Base-by-base conservation (phyloP, 768 basidiomycete genomes). In the Lentinula edodes region DNA sequence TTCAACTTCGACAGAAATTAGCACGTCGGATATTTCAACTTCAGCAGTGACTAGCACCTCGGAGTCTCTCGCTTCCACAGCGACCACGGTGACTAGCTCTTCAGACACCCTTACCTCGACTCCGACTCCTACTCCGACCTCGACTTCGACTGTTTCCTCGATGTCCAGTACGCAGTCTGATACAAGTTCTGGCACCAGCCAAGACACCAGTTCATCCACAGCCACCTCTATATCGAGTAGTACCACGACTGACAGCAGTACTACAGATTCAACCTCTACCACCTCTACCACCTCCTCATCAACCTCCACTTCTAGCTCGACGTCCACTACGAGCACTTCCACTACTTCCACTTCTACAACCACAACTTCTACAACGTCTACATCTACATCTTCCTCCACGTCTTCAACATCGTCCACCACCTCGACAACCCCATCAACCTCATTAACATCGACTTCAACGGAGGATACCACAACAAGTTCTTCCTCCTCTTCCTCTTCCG, bases 261-360 rank as follows among this genome's bases (percentile, higher is more conserved):
- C 69, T 41, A 51, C 68, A 39, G 62, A 57, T 4, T 62, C 63
- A 60, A 66, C 62, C 36, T 62, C 72, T 18, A 23, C 63, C 48
- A 61, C 63, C 9, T 67, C 73, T 5, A 60, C 71, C 52, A 60
- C 72, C 10, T 62, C 65, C 45, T 62, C 68, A 9, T 20, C 69
- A 5, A 64, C 68, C 43, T 51, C 68, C 46, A 64, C 60, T 6
- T 62, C 63, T 60, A 66, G 61, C 39, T 61, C 73, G n/a, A 18
- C 64, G 39, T 62, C 62, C 12, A 67, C 73, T 8, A 60, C 71
- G 20, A 48, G 65, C 39, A 20, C 68, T 7, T 45, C 68, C 7
- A 63, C 71, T 16, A 61, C 67, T 18, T 50, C 64, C 23, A 23
- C 65, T 45, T 45, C 61, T 20, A 52, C 64, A 46, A 58, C 67